Conservation (phyloP, 1,139 yeast species). For the Hyphopichia buzzinii region DNA sequence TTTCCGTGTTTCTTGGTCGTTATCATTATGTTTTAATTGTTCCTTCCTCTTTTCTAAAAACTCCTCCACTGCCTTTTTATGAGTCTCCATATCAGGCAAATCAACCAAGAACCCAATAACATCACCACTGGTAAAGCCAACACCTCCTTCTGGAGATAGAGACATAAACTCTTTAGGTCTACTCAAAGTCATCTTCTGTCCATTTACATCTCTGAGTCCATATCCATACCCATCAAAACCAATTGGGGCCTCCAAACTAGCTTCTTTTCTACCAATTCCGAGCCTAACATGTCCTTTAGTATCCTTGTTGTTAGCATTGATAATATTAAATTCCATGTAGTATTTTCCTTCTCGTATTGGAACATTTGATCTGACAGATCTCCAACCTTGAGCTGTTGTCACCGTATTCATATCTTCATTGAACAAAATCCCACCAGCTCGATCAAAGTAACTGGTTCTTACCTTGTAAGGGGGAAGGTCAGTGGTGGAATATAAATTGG, state of each 20-base stretch:
- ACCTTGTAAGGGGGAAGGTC: constrained; percentile 70
- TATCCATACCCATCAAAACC: constrained; percentile 96
- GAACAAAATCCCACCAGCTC: constrained; percentile 59
- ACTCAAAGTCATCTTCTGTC: constrained; percentile 75
- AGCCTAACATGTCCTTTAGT: constrained; percentile 64
- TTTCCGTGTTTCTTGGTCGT: constrained; percentile 13
- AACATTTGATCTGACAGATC: constrained; percentile 73
- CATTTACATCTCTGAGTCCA: constrained; percentile 80
- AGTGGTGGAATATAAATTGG: constrained; percentile 67
- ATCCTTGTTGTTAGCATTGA: constrained; percentile 40
- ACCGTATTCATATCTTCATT: constrained; percentile 42
- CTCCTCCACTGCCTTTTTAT: constrained; percentile 26
- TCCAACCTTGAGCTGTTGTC: constrained; percentile 71
- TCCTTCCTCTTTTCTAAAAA: constrained; percentile 14
- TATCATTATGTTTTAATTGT: constrained; percentile 9
- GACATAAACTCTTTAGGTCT: constrained; percentile 56
- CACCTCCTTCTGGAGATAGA: constrained; percentile 12
- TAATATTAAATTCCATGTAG: constrained; percentile 71
- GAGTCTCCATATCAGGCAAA: constrained; percentile 55
- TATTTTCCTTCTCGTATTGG: constrained; percentile 77
- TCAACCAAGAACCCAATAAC: constrained; percentile 76
- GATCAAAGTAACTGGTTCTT: constrained; percentile 68
- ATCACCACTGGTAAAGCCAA: constrained; percentile 71
- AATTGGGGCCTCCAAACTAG: constrained; percentile 89
- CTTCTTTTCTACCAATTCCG: constrained; percentile 83